Conservation (phyloP, 345 rosid species). For the Eucalyptus polyanthemos region DNA sequence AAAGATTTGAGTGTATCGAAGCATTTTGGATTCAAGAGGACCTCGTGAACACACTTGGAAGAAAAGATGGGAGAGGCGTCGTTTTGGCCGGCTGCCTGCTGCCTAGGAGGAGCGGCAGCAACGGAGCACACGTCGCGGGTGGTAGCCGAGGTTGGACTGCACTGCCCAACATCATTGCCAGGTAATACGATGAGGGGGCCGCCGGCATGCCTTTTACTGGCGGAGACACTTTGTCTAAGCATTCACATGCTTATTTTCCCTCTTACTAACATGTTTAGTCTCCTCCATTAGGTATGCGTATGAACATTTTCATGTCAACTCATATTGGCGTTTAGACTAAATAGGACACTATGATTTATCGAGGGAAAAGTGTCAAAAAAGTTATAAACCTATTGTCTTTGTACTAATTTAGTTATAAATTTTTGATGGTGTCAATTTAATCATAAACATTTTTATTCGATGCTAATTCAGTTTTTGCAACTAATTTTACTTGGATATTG, state of each 20-base stretch:
- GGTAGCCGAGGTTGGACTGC: neutral
- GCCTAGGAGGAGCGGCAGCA: neutral
- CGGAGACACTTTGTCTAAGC: slow-evolving; percentile 6
- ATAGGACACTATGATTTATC: neutral
- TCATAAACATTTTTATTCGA: no score
- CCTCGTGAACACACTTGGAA: neutral
- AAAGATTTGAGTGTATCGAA: neutral
- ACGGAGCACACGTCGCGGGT: neutral
- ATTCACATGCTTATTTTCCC: neutral
- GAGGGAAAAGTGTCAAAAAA: no score
- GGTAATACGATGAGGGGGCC: slow-evolving; percentile 3
- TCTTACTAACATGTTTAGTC: neutral
- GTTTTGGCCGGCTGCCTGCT: neutral
- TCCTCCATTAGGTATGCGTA: neutral
- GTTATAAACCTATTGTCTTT: no score
- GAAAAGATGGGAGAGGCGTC: neutral
- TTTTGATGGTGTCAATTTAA: no score
- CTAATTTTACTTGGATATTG: no score
- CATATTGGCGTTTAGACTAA: neutral
- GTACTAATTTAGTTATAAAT: no score
- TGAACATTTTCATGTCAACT: neutral
- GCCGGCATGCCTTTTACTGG: neutral
- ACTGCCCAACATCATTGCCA: neutral
- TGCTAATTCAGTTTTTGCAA: no score
- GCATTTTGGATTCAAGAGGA: neutral